These are phyloP conservation scores for Actinomortierella wolfii DNA, from an alignment of 371 early-diverging fungal species.

Conservation along the genomic window DNA sequence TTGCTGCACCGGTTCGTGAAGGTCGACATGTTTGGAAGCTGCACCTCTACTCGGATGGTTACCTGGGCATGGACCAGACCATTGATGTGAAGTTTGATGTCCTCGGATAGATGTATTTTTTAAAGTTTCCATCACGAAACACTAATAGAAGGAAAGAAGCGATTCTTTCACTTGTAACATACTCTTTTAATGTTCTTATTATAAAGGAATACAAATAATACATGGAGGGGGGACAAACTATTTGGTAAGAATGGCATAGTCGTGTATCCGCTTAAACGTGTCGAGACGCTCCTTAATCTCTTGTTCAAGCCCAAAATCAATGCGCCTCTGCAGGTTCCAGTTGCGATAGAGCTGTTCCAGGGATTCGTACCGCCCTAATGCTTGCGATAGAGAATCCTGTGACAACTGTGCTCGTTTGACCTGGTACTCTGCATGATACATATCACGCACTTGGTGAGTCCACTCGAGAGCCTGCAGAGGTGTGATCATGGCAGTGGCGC, in stretches of 20 bases:
- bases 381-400: slow-evolving; percentile 10
- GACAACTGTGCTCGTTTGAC: slow-evolving; percentile 33
- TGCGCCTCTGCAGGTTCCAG: slow-evolving; percentile 34
- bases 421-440: slow-evolving; percentile 31
- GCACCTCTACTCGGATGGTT: slow-evolving; percentile 78
- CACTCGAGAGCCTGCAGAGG: slow-evolving; percentile 38
- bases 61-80: slow-evolving; percentile 78
- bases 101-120: slow-evolving; percentile 26
- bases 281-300: slow-evolving; percentile 42
- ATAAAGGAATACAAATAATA: no score
- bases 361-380: slow-evolving; percentile 25
- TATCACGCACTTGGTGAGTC: slow-evolving; percentile 29
- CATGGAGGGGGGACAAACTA: no score
- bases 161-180: no score
- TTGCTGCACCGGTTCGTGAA: slow-evolving; percentile 69
- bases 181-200: no score
- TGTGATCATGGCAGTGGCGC: slow-evolving; percentile 33
- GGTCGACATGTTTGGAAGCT: slow-evolving; percentile 68
- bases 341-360: slow-evolving; percentile 23
- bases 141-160: slow-evolving; percentile 3
- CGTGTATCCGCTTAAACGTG: slow-evolving; percentile 39
- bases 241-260: neutral
- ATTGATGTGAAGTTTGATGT: slow-evolving; percentile 61
- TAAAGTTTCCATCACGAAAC: neutral
- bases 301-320: slow-evolving; percentile 43